These are phyloP conservation scores for Setaria italica DNA, from an alignment of 202 grass and related monocot genomes.

Conservation along the genomic window DNA sequence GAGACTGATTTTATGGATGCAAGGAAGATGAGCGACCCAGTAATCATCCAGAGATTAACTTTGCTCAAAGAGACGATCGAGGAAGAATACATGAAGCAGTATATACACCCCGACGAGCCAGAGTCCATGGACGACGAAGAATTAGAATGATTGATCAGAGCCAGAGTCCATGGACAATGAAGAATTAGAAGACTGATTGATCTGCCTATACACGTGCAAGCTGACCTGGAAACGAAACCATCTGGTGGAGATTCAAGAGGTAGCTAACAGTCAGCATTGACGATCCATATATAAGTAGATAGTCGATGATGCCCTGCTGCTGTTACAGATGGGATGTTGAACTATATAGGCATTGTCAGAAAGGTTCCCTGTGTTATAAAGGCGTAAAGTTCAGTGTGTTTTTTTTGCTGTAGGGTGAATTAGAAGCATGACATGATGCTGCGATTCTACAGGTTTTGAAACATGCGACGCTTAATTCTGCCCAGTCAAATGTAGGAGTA, in stretches of 20 bases:
- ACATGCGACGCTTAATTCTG: background rate
- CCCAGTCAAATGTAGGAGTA: background rate
- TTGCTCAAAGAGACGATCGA: slow-evolving; percentile 76
- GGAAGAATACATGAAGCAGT: slow-evolving; percentile 71
- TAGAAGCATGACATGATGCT: background rate
- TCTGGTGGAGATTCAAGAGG: slow-evolving; percentile 8
- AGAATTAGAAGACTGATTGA: slow-evolving; percentile 36
- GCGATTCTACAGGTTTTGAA: background rate
- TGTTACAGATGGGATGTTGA: background rate
- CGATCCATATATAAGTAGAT: slow-evolving; percentile 3
- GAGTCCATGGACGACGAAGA: slow-evolving; percentile 38
- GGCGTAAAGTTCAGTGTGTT: background rate
- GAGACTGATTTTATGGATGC: slow-evolving; percentile 76
- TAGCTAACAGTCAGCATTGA: background rate
- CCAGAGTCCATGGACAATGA: background rate
- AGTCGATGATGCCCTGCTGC: slow-evolving; percentile 4
- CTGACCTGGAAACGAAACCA: background rate
- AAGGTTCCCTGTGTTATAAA: background rate
- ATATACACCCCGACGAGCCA: slow-evolving; percentile 50
- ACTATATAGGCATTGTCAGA: background rate
- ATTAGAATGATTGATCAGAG: slow-evolving; percentile 21
- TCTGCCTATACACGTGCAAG: background rate
- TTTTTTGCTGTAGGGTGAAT: background rate
- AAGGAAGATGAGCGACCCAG: slow-evolving; percentile 75
- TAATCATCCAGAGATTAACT: slow-evolving; percentile 81